These are phyloP conservation scores for Penicillium aurantiogriseum DNA, from an alignment of 2,329 filamentous ascomycete species.

Conservation along the genomic window DNA sequence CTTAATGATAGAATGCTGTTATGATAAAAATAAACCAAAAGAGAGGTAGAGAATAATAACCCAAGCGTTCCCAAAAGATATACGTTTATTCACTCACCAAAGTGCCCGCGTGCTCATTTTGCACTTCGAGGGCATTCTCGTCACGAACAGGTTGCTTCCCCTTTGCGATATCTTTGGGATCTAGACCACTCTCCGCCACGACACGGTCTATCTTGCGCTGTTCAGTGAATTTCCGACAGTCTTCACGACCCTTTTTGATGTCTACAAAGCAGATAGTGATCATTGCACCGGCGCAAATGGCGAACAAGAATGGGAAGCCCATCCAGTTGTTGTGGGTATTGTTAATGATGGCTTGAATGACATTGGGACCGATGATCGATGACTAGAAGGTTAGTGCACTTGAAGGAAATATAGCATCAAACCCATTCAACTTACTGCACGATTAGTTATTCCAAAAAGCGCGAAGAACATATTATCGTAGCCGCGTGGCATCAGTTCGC, in stretches of 20 bases:
- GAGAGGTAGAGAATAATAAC: background rate
- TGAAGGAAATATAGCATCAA: background rate
- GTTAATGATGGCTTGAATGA: constrained; percentile 47
- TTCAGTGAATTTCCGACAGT: constrained; percentile 40
- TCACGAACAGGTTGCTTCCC: constrained; percentile 3
- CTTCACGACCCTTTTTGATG: constrained; percentile 42
- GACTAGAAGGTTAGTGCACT: constrained; percentile 30
- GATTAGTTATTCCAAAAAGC: constrained; percentile 46
- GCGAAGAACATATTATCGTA: constrained; percentile 49
- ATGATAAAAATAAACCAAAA: background rate
- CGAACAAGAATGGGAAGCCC: constrained; percentile 46
- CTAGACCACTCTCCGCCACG: constrained; percentile 26
- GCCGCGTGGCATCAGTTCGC: constrained; percentile 43
- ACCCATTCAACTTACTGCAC: constrained; percentile 34
- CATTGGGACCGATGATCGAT: constrained; percentile 46
- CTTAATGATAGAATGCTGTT: background rate
- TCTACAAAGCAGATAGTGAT: constrained; percentile 43
- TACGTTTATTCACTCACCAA: background rate
- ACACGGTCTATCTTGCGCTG: constrained; percentile 33
- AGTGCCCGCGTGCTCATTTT: background rate
- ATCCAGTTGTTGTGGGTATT: constrained; percentile 45
- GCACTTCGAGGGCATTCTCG: background rate
- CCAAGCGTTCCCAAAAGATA: background rate
- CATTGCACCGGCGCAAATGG: constrained; percentile 39
- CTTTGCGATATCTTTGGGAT: constrained; percentile 18